Evolutionary conservation across 805 yeast genomes (phyloP), one percentile per base, ranked within the genome.

Genomic region (Yarrowia hollandica): DNA sequence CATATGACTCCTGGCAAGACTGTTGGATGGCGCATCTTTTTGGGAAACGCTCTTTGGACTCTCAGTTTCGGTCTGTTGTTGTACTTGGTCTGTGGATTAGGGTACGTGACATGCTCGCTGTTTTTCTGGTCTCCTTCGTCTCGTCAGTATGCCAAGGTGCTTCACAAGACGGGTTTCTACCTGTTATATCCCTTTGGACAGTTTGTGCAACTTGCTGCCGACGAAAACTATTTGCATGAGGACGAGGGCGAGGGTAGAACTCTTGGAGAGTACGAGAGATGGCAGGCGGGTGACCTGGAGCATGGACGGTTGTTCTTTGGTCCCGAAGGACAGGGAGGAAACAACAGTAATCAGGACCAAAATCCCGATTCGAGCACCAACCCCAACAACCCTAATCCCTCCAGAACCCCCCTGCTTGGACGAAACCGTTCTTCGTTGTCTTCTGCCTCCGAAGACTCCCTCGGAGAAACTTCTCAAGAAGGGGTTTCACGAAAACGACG

Each of bases 201-300:
- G 66, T 84, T 89, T 65, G 94, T 94, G 4, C 81, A 89, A 60
- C 76, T 92, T 62, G 80, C 79, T 61, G 83, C 83, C 62, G 97
- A 90, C 66, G 84, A 87, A 61, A 85, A 86, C 65, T 94, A 92
- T 69, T 73, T 88, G 42, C 79, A 80, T 39, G 98, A 92, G 71
- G 99, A 92, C 71, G 87, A 84, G 46, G 83, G 90, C 65, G 95
- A 88, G 67, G 98, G 98, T 16, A 80, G 92, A 30, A 81, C 91
- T 5, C 76, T 90, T 8, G 83, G 85, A 16, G 97, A 91, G 71
- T 94, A 89, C 68, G 85, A 86, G 64, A 78, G 85, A 62, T 92
- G 99, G 99, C 85, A 95, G 68, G 78, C 84, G 5, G 81, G 82
- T 56, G 77, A 77, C 25, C 86, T 87, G 62, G 84, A 83, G 62